Base-by-base conservation (phyloP, 768 basidiomycete species). In the Kwoniella sp. region DNA sequence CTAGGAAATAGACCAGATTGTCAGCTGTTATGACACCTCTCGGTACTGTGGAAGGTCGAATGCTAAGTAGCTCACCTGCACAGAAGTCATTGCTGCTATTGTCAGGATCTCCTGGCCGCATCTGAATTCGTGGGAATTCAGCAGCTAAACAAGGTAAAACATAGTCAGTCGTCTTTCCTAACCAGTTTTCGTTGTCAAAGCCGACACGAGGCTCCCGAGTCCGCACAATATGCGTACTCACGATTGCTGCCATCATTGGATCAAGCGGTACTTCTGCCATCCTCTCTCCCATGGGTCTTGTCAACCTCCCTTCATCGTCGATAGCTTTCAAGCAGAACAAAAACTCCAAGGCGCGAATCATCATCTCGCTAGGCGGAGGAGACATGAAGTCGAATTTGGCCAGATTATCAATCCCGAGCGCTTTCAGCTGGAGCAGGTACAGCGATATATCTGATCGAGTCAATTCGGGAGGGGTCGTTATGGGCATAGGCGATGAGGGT, bases 21-120 rank as follows among this genome's bases (percentile, higher is more conserved):
- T 51, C 13, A 11, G 30, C 13, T 26, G 11, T 7, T 4, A 26
- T 9, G 25, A 4, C 22, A 28, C 17, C 26, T n/a, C 26, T 26
- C n/a, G 11, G 26, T 28, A 28, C 22, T 2, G 34, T 4, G 9
- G 34, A 4, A 38, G 8, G 9, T 68, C 25, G 20, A 50, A n/a
- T 2, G 9, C 17, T n/a, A n/a, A 29, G 4, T 23, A 52, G 52
- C 81, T 58, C 56, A 89, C 92, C 83, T 95, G 93, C 7, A 98
- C 86, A 8, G 93, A 86, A 5, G 90, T 90, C 91, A 99, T 97
- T 0, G 96, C 93, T 4, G 93, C 91, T 59, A 99, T 96, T 0
- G 93, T 93, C 58, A 99, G 82, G 55, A 96, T 91, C 76, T 99
- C 96, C 72, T 97, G 93, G 2, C 95, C 92, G 70, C 96, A 99